A percentile compares a stretch with the other conserved stretches of the same genome.
These are phyloP conservation scores for Austroboletus niveus DNA, from an alignment of 1,284 basidiomycete genomes.

Conservation along the genomic window DNA sequence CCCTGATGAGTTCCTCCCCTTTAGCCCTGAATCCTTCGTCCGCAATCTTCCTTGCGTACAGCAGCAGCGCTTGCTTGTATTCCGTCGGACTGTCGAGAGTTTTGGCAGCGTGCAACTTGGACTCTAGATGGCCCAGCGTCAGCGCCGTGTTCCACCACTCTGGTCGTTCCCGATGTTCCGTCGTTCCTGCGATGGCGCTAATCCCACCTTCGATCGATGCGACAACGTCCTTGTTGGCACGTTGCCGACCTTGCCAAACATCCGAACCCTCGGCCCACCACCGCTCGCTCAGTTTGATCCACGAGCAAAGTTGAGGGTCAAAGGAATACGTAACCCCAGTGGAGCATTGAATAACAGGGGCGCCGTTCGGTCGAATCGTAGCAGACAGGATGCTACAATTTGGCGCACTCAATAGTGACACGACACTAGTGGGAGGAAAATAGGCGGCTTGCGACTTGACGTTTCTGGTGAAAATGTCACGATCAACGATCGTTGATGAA, in stretches of 20 bases:
- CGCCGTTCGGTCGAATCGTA: slow-evolving; percentile 72
- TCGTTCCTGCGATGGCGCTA: slow-evolving; percentile 39
- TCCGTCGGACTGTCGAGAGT: slow-evolving; percentile 78
- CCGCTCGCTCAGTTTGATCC: slow-evolving; percentile 71
- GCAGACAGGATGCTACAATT: slow-evolving; percentile 59
- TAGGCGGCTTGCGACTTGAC: slow-evolving; percentile 60
- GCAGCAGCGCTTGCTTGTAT: slow-evolving; percentile 70
- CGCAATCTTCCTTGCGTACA: slow-evolving; percentile 80
- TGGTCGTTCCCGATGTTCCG: slow-evolving; percentile 47
- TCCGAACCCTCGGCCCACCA: slow-evolving; percentile 84
- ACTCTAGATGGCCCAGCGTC: slow-evolving; percentile 84
- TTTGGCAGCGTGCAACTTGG: slow-evolving; percentile 68
- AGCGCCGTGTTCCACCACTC: slow-evolving; percentile 78
- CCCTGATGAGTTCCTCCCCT: slow-evolving; percentile 84
- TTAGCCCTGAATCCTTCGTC: slow-evolving; percentile 84
- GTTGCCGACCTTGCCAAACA: slow-evolving; percentile 72
- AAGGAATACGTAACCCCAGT: slow-evolving; percentile 76
- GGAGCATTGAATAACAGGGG: slow-evolving; percentile 73
- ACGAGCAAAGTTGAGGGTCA: slow-evolving; percentile 62
- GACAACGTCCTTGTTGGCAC: slow-evolving; percentile 45
- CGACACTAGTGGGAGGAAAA: slow-evolving; percentile 65
- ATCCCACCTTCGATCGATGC: slow-evolving; percentile 59
- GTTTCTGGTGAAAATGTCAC: slow-evolving; percentile 52
- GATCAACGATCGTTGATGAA: background rate
- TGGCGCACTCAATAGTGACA: slow-evolving; percentile 54